Base-by-base conservation (phyloP, 495 filamentous ascomycete species). In the Bacidia gigantensis region DNA sequence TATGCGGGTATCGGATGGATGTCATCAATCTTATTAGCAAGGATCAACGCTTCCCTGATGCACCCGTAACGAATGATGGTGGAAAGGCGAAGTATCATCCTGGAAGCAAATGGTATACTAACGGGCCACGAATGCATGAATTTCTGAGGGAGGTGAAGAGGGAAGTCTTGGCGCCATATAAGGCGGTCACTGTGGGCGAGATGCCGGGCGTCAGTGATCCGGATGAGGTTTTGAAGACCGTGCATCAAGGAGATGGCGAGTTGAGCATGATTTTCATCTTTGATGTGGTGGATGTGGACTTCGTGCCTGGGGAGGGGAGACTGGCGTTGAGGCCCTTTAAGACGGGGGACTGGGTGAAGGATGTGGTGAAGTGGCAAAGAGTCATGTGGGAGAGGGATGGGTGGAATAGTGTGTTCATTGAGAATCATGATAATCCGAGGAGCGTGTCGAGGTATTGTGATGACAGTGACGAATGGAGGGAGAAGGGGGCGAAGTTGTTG, bases 231-330 rank as follows among this genome's bases (percentile, higher is more conserved):
- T 61, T 80, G 17, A 66, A 66, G 21, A 72, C 69, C 47, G 70
- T 82, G 26, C 57, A 67, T 1, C 58, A 63, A 9, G 63, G 64
- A 32, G 68, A 69, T 29, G 64, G 64, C 38, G 73, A 82, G 53
- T 64, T 83, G 17, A 72, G 71, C 61, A 83, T 83, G 79, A 66
- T 81, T 10, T 83, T 83, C 63, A 72, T 79, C 52, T 81, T 82
- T 60, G 77, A 80, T 50, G 45, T 71, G 42, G 74, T 79, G 12
- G 70, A 75, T 45, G 51, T 81, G 11, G 78, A 76, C 59, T 53
- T 66, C 67, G 17, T 55, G 55, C 9, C 57, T 59, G 22, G 62
- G 60, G 35, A 68, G 60, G 57, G 66, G 61, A 53, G 62, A 51
- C 59, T 63, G 60, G 53, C 59, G 2, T 56, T 67, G 14, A 62